Evolutionary conservation across 2,329 filamentous ascomycete genomes (phyloP), one percentile per base, ranked within the genome.

Genomic region (Anthostomella pinea): DNA sequence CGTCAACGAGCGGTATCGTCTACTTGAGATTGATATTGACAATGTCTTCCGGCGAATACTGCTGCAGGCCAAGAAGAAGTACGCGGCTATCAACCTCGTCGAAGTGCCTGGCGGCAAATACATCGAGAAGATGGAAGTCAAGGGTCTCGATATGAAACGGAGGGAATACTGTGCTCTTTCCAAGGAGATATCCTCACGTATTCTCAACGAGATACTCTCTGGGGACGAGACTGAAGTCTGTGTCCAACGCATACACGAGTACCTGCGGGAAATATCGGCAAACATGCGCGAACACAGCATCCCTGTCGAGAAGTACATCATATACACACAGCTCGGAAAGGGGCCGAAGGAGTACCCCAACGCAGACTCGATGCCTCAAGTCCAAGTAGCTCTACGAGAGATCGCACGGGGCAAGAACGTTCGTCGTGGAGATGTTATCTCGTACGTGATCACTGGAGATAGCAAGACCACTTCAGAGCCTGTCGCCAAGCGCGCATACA

Each of bases 21-120:
- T 96, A 33, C 75, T 98, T 10, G 94, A 98, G 62, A 98, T 98
- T 48, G 93, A 98, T 57, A 95, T 98, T 49, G 93, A 98, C 65
- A 96, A 97, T 55, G 78, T 97, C 43, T 98, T 98, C 74, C 81
- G 91, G 29, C 84, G 93, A 20, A 85, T 98, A 38, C 69, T 98
- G 24, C 73, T 98, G 10, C 93, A 97, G 58, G 91, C 93, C 19
- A 98, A 98, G 76, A 98, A 98, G 73, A 98, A 98, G 72, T 98
- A 98, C 63, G 93, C 93, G 7, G 93, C 93, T 25, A 86, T 98
- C 64, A 97, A 95, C 60, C 80, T 97, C 61, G 80, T 93, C 6
- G 87, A 96, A 54, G 75, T 86, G 15, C 47, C 55, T 13, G 85
- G 94, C 54, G 90, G 89, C 52, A 94, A 91, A 60, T 95, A 83